Percentiles rank a stretch among this genome's conserved stretches.
Conservation (phyloP, 1,284 basidiomycete species). For the Thecaphora frezii region DNA sequence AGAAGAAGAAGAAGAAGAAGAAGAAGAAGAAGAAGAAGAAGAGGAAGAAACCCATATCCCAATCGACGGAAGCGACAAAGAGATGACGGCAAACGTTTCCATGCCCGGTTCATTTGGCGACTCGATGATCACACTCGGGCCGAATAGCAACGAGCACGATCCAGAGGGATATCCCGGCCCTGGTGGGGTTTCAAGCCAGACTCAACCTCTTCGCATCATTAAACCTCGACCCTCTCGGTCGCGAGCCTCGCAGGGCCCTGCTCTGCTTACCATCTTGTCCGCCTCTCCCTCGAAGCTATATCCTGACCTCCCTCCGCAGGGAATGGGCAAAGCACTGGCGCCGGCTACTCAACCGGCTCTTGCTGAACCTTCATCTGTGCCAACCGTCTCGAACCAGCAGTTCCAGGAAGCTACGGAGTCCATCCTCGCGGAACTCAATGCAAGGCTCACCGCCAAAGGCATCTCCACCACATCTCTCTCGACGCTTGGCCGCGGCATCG, state of each 20-base stretch:
- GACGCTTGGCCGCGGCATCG: neutral
- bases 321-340: constrained; percentile 8
- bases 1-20: constrained; percentile 1
- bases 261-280: neutral
- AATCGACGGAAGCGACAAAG: neutral
- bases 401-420: constrained; percentile 35
- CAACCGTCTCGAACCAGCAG: constrained; percentile 28
- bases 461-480: constrained; percentile 19
- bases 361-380: constrained; percentile 24
- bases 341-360: constrained; percentile 14
- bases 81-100: constrained; percentile 2
- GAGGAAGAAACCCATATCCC: no score
- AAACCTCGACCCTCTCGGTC: constrained; percentile 26
- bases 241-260: neutral
- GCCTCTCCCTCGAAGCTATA: constrained; percentile 15
- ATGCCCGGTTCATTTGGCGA: neutral
- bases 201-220: constrained; percentile 37
- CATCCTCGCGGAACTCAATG: constrained; percentile 43
- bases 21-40: constrained; percentile 5
- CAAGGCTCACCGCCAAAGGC: constrained; percentile 32
- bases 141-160: neutral
- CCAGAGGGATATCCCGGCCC: constrained; percentile 2
- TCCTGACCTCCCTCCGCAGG: constrained; percentile 17
- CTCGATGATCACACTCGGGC: neutral
- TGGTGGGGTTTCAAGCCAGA: constrained; percentile 1